Evolutionary conservation across 805 yeast species (phyloP), one percentile per base, ranked within the genome.

Genomic region (Candida tammaniensis): DNA sequence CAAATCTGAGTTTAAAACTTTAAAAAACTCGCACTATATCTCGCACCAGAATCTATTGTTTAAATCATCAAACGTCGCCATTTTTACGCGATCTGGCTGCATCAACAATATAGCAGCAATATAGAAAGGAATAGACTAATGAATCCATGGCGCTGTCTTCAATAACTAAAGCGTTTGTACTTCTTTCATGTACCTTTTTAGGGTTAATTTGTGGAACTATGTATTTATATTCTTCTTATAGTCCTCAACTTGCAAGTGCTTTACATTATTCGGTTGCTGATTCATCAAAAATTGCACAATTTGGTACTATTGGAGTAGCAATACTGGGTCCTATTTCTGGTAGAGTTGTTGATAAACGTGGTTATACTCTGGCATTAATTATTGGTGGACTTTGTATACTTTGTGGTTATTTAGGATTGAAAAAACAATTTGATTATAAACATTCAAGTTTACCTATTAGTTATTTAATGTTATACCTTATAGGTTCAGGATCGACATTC

Each of bases 211-310:
- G 86, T 46, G 94, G 94, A 1, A 85, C 93, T 1, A 62, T 82
- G 48, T 85, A 85, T 56, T 61, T 84, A 29, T 85, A 79, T 57
- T 78, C 86, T 7, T 85, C 86, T 1, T 85, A 78, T 54, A 81
- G 87, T 24, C 91, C 94, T 0, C 93, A 85, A 52, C 66, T 83
- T 35, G 85, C 88, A 1, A 56, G 55, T 18, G 66, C 68, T 33
- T 67, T 85, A 34, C 59, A 60, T 14, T 76, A 85, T 46, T 52
- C 76, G 1, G 86, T 85, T 2, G 68, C 85, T 0, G 72, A 80
- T 34, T 67, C 84, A 4, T 77, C 88, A 4, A 51, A 69, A 18
- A 70, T 84, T 3, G 89, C 87, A 2, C 71, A 82, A 49, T 54
- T 72, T 6, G 94, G 91, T 1, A 75, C 81, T 21, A 57, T 83